Evolutionary conservation across 148 eudicot genomes (phyloP).

Genomic region (Persicaria tinctoria): DNA sequence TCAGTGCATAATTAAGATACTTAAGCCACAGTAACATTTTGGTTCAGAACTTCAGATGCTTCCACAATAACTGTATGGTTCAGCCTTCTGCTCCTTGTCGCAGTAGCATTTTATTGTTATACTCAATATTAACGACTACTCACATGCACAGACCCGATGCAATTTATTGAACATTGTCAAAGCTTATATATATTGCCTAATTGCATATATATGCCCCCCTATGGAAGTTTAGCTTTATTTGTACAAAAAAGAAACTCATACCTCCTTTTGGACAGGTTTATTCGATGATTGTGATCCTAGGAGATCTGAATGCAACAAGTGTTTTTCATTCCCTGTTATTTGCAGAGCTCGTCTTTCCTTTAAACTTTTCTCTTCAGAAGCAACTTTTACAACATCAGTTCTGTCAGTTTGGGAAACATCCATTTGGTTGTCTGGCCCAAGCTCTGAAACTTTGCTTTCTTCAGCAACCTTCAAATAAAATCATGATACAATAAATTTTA

Average conservation of each 20-base stretch:
- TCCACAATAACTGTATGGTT: too few relatives aligned
- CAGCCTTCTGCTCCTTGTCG: too few relatives aligned
- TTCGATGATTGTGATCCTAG: slow-evolving; percentile 14
- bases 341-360: slow-evolving; percentile 19
- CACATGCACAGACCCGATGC: neutral
- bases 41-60: neutral
- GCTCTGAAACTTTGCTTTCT: slow-evolving; percentile 22
- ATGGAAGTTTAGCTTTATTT: neutral
- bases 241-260: slow-evolving; percentile 2
- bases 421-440: slow-evolving; percentile 21
- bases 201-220: neutral
- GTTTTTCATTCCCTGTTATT: slow-evolving; percentile 25
- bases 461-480: slow-evolving; percentile 25
- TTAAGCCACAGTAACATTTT: neutral
- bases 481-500: slow-evolving; percentile 10
- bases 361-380: slow-evolving; percentile 11
- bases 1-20: neutral
- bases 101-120: too few relatives aligned
- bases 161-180: neutral
- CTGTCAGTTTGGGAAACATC: slow-evolving; percentile 17
- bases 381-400: slow-evolving; percentile 22
- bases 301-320: slow-evolving; percentile 14
- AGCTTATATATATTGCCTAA: neutral
- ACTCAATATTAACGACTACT: neutral
- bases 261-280: slow-evolving; percentile 32